phyloP scores from a whole-genome alignment of 164 flowering plant species.

The Dillenia suffruticosa region DNA sequence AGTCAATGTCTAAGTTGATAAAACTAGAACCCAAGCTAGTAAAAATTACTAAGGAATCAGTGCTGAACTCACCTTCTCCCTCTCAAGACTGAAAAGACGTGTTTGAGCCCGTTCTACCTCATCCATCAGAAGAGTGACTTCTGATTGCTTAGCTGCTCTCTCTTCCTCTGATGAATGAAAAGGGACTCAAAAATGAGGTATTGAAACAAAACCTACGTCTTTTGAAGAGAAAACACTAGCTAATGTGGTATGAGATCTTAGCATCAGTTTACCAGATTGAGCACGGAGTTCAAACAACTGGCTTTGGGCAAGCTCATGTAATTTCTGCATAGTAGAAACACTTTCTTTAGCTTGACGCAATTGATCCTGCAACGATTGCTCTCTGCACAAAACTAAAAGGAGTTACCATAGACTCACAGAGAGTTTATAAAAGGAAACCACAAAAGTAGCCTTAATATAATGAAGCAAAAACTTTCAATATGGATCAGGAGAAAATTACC shows the following conservation, averaged over 20 bases:
- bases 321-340: slow-evolving; percentile 85
- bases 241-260: background rate
- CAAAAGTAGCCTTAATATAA: too few relatives aligned
- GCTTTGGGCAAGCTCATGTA: slow-evolving; percentile 96
- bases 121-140: slow-evolving; percentile 89
- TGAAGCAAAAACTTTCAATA: background rate
- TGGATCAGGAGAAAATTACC: slow-evolving; percentile 36
- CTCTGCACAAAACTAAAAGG: slow-evolving; percentile 36
- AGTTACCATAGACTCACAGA: too few relatives aligned
- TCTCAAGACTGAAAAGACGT: slow-evolving; percentile 84
- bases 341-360: slow-evolving; percentile 89
- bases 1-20: too few relatives aligned
- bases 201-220: background rate
- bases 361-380: slow-evolving; percentile 83
- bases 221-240: too few relatives aligned
- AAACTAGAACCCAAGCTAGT: too few relatives aligned
- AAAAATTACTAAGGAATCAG: too few relatives aligned
- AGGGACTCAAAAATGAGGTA: background rate
- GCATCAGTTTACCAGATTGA: slow-evolving; percentile 66
- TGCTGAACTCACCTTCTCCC: slow-evolving; percentile 73
- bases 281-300: slow-evolving; percentile 93
- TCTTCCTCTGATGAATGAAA: slow-evolving; percentile 69
- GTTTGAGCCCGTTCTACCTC: slow-evolving; percentile 97
- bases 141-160: slow-evolving; percentile 91
- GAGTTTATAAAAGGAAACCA: too few relatives aligned